Percentiles rank a stretch among this genome's conserved stretches.
These are phyloP conservation scores for Mycena rosella DNA, from an alignment of 768 basidiomycete species.

Conservation along the genomic window DNA sequence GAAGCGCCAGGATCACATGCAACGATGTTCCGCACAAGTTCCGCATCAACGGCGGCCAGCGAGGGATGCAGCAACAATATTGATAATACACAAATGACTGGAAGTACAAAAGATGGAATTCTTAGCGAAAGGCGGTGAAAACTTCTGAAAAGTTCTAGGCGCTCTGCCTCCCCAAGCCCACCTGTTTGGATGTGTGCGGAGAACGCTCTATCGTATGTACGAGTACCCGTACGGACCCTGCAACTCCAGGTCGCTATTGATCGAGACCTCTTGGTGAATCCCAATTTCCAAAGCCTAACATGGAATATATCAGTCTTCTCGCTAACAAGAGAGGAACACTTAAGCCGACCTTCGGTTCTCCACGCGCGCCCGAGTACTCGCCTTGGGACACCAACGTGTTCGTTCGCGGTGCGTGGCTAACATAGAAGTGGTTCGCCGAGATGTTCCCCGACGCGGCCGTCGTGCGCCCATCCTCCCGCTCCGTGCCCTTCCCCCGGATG, in stretches of 20 bases:
- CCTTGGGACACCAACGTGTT: not conserved
- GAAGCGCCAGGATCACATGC: too few relatives aligned
- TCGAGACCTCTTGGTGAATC: conserved; percentile 35
- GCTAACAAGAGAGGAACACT: not conserved
- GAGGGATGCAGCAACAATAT: not conserved
- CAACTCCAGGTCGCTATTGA: conserved; percentile 33
- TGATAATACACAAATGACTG: not conserved
- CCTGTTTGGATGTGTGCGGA: not conserved
- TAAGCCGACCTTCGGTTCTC: conserved; percentile 14
- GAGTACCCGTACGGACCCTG: not conserved
- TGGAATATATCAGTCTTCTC: too few relatives aligned
- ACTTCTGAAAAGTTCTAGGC: too few relatives aligned
- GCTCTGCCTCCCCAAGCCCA: not conserved
- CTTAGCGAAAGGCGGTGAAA: too few relatives aligned
- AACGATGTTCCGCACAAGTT: not conserved
- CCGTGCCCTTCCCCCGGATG: conserved; percentile 65
- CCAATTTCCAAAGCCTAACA: conserved; percentile 37
- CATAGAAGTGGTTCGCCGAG: conserved; percentile 20
- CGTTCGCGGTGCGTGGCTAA: conserved; percentile 4
- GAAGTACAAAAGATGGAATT: not conserved
- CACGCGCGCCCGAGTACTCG: not conserved
- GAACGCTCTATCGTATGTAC: conserved; percentile 16
- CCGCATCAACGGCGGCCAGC: too few relatives aligned
- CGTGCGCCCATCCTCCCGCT: conserved; percentile 45
- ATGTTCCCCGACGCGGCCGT: conserved; percentile 18